A percentile compares a stretch with the other conserved stretches of the same genome.
These are phyloP conservation scores for Talinum fruticosum DNA, from an alignment of 148 eudicot species.

Conservation along the genomic window DNA sequence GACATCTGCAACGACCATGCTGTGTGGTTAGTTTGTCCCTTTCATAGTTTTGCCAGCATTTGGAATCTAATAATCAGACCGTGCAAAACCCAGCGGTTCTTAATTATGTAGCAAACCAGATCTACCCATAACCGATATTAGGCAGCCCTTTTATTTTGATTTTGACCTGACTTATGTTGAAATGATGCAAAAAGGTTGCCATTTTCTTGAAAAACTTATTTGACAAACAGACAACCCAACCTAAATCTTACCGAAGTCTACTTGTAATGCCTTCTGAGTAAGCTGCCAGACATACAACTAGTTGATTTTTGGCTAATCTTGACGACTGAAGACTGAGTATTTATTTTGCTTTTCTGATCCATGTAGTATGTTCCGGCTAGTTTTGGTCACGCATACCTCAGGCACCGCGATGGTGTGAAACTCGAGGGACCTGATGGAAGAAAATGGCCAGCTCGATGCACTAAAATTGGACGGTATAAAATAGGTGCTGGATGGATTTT, in stretches of 20 bases:
- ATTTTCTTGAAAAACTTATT: too few species aligned
- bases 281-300: not conserved
- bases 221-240: not conserved
- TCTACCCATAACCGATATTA: too few species aligned
- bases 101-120: too few species aligned
- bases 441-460: conserved; percentile 31
- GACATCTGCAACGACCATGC: not conserved
- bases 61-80: not conserved
- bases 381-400: conserved; percentile 10
- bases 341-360: not conserved
- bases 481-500: conserved; percentile 37
- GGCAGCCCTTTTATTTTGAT: not conserved
- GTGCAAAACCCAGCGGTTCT: too few species aligned
- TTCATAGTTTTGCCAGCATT: not conserved
- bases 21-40: not conserved
- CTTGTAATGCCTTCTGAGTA: not conserved
- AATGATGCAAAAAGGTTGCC: not conserved
- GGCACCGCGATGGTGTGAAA: not conserved
- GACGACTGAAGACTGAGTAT: too few species aligned
- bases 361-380: conserved; percentile 13
- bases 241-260: not conserved
- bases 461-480: not conserved
- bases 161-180: not conserved
- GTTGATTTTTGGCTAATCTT: too few species aligned
- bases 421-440: conserved; percentile 26